Conservation (phyloP, 148 eudicot genomes). For the Cornus kousa region DNA sequence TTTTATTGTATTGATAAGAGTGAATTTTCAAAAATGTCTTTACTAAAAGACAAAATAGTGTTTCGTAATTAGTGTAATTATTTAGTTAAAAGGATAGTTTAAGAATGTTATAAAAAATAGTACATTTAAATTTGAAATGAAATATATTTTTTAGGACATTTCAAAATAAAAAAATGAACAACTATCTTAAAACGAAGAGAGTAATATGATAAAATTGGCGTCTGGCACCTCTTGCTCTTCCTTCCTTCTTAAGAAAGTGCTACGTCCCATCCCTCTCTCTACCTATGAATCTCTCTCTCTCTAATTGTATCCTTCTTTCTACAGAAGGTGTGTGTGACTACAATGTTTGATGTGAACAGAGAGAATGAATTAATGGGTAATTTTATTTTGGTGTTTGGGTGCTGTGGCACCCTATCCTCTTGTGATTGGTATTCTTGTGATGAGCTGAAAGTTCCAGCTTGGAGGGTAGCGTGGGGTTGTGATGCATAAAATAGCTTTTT, state of each 20-base stretch:
- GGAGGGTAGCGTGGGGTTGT: background rate
- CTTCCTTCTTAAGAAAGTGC: conserved; percentile 17
- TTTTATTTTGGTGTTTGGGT: background rate
- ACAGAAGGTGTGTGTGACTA: background rate
- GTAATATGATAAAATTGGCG: background rate
- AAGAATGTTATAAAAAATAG: no score
- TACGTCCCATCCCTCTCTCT: conserved; percentile 26
- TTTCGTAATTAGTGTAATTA: no score
- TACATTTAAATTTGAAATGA: no score
- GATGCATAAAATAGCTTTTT: background rate
- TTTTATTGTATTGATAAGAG: no score
- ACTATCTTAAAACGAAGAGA: no score
- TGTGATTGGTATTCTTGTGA: conserved; percentile 27
- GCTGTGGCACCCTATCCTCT: conserved; percentile 46
- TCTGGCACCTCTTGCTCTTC: conserved; percentile 37
- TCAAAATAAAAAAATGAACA: no score
- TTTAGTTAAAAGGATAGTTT: no score
- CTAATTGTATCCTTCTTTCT: background rate
- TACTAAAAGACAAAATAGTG: no score
- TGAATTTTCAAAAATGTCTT: no score
- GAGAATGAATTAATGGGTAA: background rate
- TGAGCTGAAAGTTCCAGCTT: conserved; percentile 5
- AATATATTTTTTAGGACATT: no score
- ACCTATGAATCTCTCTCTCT: background rate
- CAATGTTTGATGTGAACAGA: background rate